These are phyloP conservation scores for Penicillium maclennaniae DNA, from an alignment of 495 filamentous ascomycete genomes.

Conservation along the genomic window DNA sequence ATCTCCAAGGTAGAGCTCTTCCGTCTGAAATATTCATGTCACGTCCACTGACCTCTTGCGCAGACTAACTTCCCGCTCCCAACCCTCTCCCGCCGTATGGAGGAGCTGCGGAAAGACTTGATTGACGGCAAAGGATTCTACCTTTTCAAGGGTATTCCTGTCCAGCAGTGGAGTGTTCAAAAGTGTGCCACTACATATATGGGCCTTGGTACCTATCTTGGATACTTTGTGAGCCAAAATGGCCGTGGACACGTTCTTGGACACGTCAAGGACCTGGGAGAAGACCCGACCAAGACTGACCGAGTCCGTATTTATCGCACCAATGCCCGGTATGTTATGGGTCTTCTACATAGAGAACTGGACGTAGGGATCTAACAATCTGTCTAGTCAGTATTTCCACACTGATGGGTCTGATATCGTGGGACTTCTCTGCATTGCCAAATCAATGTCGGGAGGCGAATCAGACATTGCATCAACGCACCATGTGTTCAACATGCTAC, in stretches of 20 bases:
- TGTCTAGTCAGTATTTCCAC: constrained; percentile 67
- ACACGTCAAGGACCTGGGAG: constrained; percentile 86
- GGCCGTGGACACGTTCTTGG: constrained; percentile 82
- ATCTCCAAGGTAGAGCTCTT: constrained; percentile 56
- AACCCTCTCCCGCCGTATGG: constrained; percentile 52
- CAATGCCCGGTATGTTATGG: constrained; percentile 62
- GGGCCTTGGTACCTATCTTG: constrained; percentile 82
- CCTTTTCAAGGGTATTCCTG: constrained; percentile 81
- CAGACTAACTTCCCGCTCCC: constrained; percentile 57
- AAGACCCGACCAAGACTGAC: constrained; percentile 76
- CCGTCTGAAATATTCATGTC: neutral
- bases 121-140: constrained; percentile 85
- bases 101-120: constrained; percentile 60
- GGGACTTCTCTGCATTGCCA: constrained; percentile 72
- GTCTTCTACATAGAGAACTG: neutral
- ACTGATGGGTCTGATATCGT: constrained; percentile 74
- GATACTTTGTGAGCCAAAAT: constrained; percentile 85
- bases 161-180: constrained; percentile 66
- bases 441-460: constrained; percentile 73
- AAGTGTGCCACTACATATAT: constrained; percentile 87
- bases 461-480: constrained; percentile 74
- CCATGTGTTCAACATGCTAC: constrained; percentile 71
- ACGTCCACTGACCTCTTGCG: neutral
- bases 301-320: constrained; percentile 86
- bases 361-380: neutral